Base-by-base conservation (phyloP, 2,329 filamentous ascomycete genomes). In the Cladosporium oxysporum region DNA sequence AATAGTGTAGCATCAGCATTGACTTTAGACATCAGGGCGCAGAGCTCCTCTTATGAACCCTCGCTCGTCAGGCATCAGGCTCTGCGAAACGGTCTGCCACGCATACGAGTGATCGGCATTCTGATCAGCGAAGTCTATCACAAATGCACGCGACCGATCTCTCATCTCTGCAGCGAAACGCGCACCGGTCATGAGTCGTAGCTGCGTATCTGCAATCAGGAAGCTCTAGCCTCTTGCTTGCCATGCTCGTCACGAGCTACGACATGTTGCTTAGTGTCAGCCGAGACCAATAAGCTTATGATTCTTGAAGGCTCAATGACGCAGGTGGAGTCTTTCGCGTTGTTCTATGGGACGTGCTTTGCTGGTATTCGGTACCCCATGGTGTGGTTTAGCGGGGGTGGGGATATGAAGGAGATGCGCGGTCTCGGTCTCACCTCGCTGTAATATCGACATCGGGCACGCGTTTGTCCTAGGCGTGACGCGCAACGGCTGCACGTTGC, bases 381-480 rank as follows among this genome's bases (percentile, higher is more conserved):
- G 60, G 60, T 8, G 49, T n/a, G 14, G 21, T 26, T 31, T 55
- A 37, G 47, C 31, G 60, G 60, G 59, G 49, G 31, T 53, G 37
- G 41, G 16, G 60, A 58, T 41, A 29, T 55, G 28, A 10, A 53
- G 21, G 52, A 29, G 10, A 53, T 53, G 50, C 50, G 50, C n/a
- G 26, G 49, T 10, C 28, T 63, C 61, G 61, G 61, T 37, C 61
- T 57, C 61, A 63, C 61, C 28, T 63, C 50, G 61, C 61, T 63
- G 50, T 41, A 63, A 44, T 57, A n/a, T 49, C 29, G n/a, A 55
- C 18, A 55, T 28, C 57, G 33, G 37, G n/a, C n/a, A 31, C 57
- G 57, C 31, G 41, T 47, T 47, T 47, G 41, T 47, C 8, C 41
- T 47, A 10, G n/a, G 41, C 41, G 11, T 23, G 41, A 47, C 41